phyloP scores from a whole-genome alignment of 2,329 filamentous ascomycete genomes.

The Aspergillus chevalieri region DNA sequence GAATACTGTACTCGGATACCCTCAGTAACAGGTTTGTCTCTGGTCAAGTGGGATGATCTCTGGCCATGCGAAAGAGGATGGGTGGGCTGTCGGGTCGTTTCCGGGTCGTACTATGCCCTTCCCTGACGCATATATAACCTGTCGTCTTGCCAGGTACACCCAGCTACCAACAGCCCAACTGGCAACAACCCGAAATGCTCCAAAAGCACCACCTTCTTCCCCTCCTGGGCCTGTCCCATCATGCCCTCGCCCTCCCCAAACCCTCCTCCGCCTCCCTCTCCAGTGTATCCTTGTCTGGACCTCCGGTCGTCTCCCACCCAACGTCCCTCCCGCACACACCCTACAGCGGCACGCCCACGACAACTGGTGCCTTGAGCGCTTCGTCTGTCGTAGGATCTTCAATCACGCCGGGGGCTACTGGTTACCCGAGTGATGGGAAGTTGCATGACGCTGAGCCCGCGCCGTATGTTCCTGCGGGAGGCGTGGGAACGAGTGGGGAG shows the following conservation, averaged over 20 bases:
- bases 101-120: too few species aligned
- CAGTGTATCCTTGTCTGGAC: not conserved
- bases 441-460: slow-evolving; percentile 62
- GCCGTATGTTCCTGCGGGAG: slow-evolving; percentile 67
- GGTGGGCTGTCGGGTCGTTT: too few species aligned
- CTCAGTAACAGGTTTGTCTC: too few species aligned
- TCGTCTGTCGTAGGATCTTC: slow-evolving; percentile 44
- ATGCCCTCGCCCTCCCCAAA: not conserved
- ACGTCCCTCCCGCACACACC: not conserved
- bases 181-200: not conserved
- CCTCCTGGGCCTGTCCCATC: not conserved
- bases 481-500: slow-evolving; percentile 68
- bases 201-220: not conserved
- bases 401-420: slow-evolving; percentile 56
- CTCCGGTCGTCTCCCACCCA: not conserved
- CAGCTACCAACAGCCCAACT: not conserved
- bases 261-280: not conserved
- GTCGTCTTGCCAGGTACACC: not conserved
- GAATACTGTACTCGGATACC: too few species aligned
- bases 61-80: too few species aligned
- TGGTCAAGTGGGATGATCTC: too few species aligned
- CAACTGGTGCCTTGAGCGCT: slow-evolving; percentile 54
- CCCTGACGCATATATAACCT: not conserved
- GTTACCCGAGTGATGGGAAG: slow-evolving; percentile 65
- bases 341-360: not conserved